Base-by-base conservation (phyloP, 1,139 yeast genomes). In the Petasospora rhodanensis region DNA sequence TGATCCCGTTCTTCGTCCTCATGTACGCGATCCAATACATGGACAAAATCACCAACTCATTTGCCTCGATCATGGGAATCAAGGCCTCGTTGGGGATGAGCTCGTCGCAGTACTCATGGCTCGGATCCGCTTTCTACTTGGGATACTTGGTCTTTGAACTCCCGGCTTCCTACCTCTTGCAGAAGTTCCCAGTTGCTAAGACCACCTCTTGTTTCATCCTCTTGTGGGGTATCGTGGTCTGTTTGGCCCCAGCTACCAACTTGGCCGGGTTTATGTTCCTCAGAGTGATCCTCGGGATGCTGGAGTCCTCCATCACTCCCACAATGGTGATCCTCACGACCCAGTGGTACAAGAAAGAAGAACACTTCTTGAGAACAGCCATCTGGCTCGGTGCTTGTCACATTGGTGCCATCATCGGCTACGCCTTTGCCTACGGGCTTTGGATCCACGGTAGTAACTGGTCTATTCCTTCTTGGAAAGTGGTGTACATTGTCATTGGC, bases 311-410 rank as follows among this genome's bases (percentile, higher is more conserved):
- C 29, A 61, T 70, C 10, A 68, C 76, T 5, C 80, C 81, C 7
- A 70, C 76, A 1, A 67, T 70, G 51, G 69, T 75, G 24, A 59
- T 74, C 27, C 54, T 76, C 30, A 74, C 80, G 5, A 59, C 71
- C 18, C 76, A 71, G 49, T 77, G 74, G 68, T 77, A 72, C 57
- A 68, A 59, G 34, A 61, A 63, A 35, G 70, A 64, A 14, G 81
- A 75, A 46, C 77, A 70, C 31, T 71, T 71, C 37, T 52, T 68
- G 24, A 63, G 45, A 31, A 38, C 42, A 12, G 27, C 35, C 18
- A 78, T 53, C 62, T 75, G 76, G 79, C 70, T 69, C 40, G 66
- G 70, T 15, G 65, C 61, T 45, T 68, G 67, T 42, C 78, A 79
- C 20, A 38, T 71, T 13, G 80, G 80, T 42, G 43, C 54, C 14